A percentile compares a stretch with the other conserved stretches of the same genome.
Evolutionary conservation across 2,329 filamentous ascomycete genomes (phyloP).

Genomic region (Sporothrix euskadiensis): DNA sequence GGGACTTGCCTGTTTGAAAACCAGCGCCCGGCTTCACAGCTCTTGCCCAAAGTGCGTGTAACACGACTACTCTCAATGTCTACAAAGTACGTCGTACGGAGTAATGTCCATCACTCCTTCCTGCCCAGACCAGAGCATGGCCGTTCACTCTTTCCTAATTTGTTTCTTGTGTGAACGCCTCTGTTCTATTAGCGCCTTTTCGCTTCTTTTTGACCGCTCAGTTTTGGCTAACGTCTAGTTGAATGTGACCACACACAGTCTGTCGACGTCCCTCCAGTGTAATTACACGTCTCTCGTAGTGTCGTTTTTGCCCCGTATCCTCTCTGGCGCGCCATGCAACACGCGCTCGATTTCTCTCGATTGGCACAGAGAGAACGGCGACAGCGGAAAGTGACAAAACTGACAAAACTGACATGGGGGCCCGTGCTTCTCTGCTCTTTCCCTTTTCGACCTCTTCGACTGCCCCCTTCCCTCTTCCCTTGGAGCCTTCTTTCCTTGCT

Average conservation of each 20-base stretch:
- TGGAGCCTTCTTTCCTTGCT: background rate
- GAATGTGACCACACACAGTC: slow-evolving; percentile 11
- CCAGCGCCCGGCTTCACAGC: background rate
- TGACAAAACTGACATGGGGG: background rate
- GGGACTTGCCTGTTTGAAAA: slow-evolving; percentile 10
- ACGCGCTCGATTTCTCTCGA: background rate
- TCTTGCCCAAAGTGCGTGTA: slow-evolving; percentile 13
- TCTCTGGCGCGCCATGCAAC: background rate
- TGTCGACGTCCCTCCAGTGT: background rate
- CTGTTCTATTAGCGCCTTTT: slow-evolving; percentile 2
- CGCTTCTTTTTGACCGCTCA: background rate
- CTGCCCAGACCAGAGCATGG: background rate
- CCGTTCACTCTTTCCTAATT: background rate
- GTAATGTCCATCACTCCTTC: slow-evolving; percentile 5
- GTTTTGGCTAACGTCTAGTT: background rate
- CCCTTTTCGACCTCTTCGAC: slow-evolving; percentile 6
- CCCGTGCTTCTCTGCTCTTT: slow-evolving; percentile 25
- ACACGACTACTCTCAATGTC: background rate
- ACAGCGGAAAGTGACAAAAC: background rate
- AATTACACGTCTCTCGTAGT: slow-evolving; percentile 15
- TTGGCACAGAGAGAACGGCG: background rate
- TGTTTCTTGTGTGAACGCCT: background rate
- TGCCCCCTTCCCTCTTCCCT: background rate
- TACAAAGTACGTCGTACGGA: too few species aligned
- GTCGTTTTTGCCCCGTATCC: background rate